These are phyloP conservation scores for Tuber melanosporum DNA, from an alignment of 495 filamentous ascomycete species.

Conservation along the genomic window DNA sequence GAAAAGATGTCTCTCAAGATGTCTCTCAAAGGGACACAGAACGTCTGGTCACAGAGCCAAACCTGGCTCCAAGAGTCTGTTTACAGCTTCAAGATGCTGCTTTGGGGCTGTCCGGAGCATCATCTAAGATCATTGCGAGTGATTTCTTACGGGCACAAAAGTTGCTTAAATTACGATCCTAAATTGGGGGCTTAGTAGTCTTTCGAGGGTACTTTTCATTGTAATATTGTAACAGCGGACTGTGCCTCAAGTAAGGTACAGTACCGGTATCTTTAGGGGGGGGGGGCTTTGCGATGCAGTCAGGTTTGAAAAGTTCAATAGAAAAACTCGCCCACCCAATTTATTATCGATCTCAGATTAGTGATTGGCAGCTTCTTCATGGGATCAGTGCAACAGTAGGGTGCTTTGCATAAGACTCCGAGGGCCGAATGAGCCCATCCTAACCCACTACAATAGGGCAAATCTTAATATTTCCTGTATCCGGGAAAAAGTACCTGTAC, in stretches of 20 bases:
- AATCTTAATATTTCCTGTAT: too few relatives aligned
- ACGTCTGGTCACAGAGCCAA: too few relatives aligned
- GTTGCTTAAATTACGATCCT: neutral
- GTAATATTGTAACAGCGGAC: neutral
- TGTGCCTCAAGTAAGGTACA: neutral
- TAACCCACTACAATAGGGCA: neutral
- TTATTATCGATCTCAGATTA: neutral
- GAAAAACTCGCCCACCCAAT: neutral
- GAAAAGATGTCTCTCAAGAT: too few relatives aligned
- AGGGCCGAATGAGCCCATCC: neutral
- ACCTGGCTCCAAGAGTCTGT: too few relatives aligned
- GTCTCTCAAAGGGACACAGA: too few relatives aligned
- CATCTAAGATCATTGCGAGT: too few relatives aligned
- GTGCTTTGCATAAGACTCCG: neutral
- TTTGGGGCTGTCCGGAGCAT: too few relatives aligned
- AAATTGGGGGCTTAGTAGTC: neutral
- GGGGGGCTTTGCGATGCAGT: neutral
- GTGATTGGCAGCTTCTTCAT: neutral
- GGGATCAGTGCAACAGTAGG: neutral
- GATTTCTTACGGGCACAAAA: neutral
- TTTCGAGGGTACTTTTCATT: neutral
- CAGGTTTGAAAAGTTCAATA: neutral
- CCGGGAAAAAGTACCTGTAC: too few relatives aligned
- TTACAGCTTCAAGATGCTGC: too few relatives aligned
- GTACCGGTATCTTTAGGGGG: neutral